These are phyloP conservation scores for Ophiosphaerella herpotricha DNA, from an alignment of 2,329 filamentous ascomycete species.

Conservation along the genomic window DNA sequence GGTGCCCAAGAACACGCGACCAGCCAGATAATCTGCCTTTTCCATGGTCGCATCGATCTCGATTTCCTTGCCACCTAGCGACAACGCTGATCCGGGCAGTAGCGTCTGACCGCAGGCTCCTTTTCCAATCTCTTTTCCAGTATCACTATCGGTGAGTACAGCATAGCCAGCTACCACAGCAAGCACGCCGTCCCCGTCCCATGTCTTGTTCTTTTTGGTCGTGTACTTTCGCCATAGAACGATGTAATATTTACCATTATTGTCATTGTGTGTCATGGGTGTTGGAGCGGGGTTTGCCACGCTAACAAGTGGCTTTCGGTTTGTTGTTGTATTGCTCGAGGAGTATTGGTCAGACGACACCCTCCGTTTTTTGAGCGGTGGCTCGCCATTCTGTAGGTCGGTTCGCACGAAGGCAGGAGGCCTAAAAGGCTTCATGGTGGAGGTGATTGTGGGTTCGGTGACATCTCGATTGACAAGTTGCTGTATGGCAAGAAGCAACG, in stretches of 20 bases:
- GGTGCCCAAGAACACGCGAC: constrained; percentile 51
- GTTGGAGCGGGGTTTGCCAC: constrained; percentile 27
- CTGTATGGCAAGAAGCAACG: neutral
- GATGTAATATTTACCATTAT: constrained; percentile 48
- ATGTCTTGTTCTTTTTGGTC: constrained; percentile 75
- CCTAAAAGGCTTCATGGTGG: constrained; percentile 42
- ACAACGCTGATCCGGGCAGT: constrained; percentile 64
- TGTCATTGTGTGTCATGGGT: constrained; percentile 19
- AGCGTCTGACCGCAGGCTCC: constrained; percentile 60
- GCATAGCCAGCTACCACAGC: constrained; percentile 62
- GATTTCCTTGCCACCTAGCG: constrained; percentile 68
- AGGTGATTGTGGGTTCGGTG: neutral
- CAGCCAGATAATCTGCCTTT: constrained; percentile 62
- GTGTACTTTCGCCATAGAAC: constrained; percentile 67
- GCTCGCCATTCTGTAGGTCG: constrained; percentile 25
- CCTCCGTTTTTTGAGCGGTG: constrained; percentile 50
- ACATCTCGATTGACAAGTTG: constrained; percentile 2
- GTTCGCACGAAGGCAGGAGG: constrained; percentile 39
- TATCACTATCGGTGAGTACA: constrained; percentile 62
- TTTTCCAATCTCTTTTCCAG: constrained; percentile 66
- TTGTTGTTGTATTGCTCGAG: constrained; percentile 17
- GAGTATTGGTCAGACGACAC: constrained; percentile 39
- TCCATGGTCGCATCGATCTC: constrained; percentile 67
- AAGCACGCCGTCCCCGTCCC: constrained; percentile 74
- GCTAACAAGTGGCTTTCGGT: constrained; percentile 38